These are phyloP conservation scores for Chlorokybus atmophyticus DNA, from an alignment of 139 green algal genomes.

Conservation along the genomic window DNA sequence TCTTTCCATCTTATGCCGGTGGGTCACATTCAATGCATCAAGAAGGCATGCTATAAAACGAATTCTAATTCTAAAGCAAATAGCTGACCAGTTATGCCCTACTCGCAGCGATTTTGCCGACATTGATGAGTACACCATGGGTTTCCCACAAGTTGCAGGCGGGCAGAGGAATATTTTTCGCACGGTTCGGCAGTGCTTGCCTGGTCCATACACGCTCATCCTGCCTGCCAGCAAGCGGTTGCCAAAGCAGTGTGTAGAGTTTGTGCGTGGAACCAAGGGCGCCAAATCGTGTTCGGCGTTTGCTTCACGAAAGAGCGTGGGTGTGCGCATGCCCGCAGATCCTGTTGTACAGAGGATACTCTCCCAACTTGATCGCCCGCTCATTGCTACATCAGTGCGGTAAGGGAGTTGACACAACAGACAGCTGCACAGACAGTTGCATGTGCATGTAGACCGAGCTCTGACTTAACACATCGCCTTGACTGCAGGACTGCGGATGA, in stretches of 20 bases:
- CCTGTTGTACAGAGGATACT: constrained; percentile 6
- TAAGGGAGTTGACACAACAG: no score
- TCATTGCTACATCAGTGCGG: no score
- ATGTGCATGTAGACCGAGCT: no score
- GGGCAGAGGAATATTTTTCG: constrained; percentile 20
- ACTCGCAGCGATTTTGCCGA: constrained; percentile 13
- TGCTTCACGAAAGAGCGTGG: constrained; percentile 14
- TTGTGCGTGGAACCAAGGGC: not conserved
- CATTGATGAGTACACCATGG: constrained; percentile 21
- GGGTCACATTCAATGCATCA: no score
- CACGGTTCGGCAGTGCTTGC: constrained; percentile 13
- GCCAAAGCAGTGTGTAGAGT: constrained; percentile 9
- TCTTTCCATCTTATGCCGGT: no score
- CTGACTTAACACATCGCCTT: no score
- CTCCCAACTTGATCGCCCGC: constrained; percentile 4
- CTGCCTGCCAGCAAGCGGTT: constrained; percentile 25
- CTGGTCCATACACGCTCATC: constrained; percentile 24
- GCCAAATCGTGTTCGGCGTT: not conserved
- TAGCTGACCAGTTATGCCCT: no score
- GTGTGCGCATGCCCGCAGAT: constrained; percentile 19
- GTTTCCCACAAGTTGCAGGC: constrained; percentile 11
- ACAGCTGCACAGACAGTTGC: no score
- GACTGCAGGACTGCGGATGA: not conserved
- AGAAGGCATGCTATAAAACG: no score
- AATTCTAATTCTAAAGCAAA: no score